Evolutionary conservation across 805 yeast genomes (phyloP), one percentile per base, ranked within the genome.

Genomic region (Debaryomyces hansenii): DNA sequence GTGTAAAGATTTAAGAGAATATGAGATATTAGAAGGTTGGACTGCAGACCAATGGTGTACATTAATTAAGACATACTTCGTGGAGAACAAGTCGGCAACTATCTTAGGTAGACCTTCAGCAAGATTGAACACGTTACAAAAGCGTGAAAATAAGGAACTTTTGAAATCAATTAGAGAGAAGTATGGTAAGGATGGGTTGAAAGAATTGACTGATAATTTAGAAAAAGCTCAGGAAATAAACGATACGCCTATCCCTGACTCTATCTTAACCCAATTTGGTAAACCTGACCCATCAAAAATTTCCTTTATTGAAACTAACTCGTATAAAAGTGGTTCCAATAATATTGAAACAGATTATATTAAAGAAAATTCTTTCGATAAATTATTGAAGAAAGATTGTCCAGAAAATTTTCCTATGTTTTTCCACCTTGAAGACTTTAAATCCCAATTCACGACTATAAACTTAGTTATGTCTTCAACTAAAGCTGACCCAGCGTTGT

Each of bases 261-360:
- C 75, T 1, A 67, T 90, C 5, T 62, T 92, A 15, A 69, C 77
- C 3, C 59, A 74, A 20, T 90, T 90, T 64, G 79, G 79, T 3
- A 77, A 79, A 20, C 91, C 96, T 4, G 88, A 90, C 58, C 90
- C 94, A 0, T 71, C 85, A 0, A 78, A 77, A 39, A 89, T 94
- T 41, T 67, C 77, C 5, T 90, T 94, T 57, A 87, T 90, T 50
- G 56, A 78, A 21, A 84, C 96, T 0, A 66, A 72, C 9, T 78
- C 94, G 0, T 83, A 87, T 37, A 78, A 79, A 6, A 81, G 82
- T 7, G 85, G 89, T 2, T 53, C 65, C 12, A 74, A 81, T 45
- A 68, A 70, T 20, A 55, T 67, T 9, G 59, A 56, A 8, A 62
- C 65, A 36, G 66, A 66, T 24, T 58, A 67, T 38, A 39, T 58